Evolutionary conservation across 805 yeast species (phyloP), one percentile per base, ranked within the genome.

Genomic region (Torulaspora microellipsoides): DNA sequence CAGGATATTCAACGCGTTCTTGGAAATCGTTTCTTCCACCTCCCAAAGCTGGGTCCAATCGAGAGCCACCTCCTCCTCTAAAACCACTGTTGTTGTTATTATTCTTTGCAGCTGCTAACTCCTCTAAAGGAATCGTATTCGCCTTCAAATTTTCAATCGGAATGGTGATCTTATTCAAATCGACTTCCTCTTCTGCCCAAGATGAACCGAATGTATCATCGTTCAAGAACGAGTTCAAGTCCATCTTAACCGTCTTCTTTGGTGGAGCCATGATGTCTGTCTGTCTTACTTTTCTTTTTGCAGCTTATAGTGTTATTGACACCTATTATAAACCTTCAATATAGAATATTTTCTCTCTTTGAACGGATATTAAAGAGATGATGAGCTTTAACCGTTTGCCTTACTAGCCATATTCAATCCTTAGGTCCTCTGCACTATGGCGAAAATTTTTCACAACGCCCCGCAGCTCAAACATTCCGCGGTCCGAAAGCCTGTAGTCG

Each of bases 171-270:
- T 82, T 73, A 46, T 74, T 72, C 66, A 83, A 72, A 68, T 85
- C 93, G 53, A 85, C 80, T 50, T 82, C 93, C 49, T 80, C 85
- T 58, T 86, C 95, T 38, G 89, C 93, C 95, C 95, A 86, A 27
- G 88, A 80, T 40, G 82, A 78, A 39, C 79, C 80, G 55, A 80
- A 76, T 32, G 83, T 66, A 41, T 81, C 85, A 68, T 85, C 93
- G 58, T 81, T 78, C 63, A 86, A 76, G 75, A 89, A 89, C 67
- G 90, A 80, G 63, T 80, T 82, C 69, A 89, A 77, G 75, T 85
- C 91, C 93, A 88, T 85, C 71, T 81, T 86, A 52, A 75, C 74
- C 46, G 71, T 75, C 63, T 80, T 80, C 68, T 81, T 81, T 56
- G 74, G 73, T 59, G 83, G 83, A 56, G 78, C 78, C 81, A 72